These are phyloP conservation scores for Fusarium sp. DNA, from an alignment of 2,329 filamentous ascomycete genomes.

Conservation along the genomic window DNA sequence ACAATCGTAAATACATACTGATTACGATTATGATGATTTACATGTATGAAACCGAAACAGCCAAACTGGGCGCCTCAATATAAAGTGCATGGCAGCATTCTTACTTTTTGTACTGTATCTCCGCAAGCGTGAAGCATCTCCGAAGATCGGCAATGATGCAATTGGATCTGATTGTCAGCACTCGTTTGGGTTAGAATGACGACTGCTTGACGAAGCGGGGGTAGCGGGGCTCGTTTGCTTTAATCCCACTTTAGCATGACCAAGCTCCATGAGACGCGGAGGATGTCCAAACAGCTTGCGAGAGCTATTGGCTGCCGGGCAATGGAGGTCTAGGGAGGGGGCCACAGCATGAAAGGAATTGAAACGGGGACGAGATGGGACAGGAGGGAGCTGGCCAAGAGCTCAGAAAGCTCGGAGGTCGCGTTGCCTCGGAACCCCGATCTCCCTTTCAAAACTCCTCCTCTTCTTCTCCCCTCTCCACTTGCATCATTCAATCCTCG, in stretches of 20 bases:
- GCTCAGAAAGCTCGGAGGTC: slow-evolving; percentile 25
- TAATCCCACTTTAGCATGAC: slow-evolving; percentile 32
- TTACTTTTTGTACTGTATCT: too few relatives aligned
- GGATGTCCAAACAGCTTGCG: slow-evolving; percentile 28
- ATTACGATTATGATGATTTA: too few relatives aligned
- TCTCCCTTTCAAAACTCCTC: slow-evolving; percentile 42
- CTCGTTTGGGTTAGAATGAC: slow-evolving; percentile 37
- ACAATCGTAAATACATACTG: too few relatives aligned
- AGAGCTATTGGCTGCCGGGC: slow-evolving; percentile 26
- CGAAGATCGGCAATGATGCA: slow-evolving; percentile 43
- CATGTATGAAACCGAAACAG: too few relatives aligned
- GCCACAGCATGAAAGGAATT: slow-evolving; percentile 1
- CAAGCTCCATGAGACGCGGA: slow-evolving; percentile 21
- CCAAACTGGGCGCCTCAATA: too few relatives aligned
- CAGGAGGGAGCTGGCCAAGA: slow-evolving; percentile 16
- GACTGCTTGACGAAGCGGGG: slow-evolving; percentile 39
- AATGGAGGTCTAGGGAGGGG: slow-evolving; percentile 1
- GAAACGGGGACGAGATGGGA: slow-evolving; percentile 2
- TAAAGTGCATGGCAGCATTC: too few relatives aligned
- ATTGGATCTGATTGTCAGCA: slow-evolving; percentile 39
- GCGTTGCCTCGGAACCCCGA: slow-evolving; percentile 38
- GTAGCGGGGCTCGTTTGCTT: slow-evolving; percentile 31
- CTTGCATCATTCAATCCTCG: slow-evolving; percentile 33
- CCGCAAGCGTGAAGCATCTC: slow-evolving; percentile 8
- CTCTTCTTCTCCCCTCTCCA: slow-evolving; percentile 38